These are phyloP conservation scores for Albifimbria verrucaria DNA, from an alignment of 2,329 filamentous ascomycete species.

Conservation along the genomic window DNA sequence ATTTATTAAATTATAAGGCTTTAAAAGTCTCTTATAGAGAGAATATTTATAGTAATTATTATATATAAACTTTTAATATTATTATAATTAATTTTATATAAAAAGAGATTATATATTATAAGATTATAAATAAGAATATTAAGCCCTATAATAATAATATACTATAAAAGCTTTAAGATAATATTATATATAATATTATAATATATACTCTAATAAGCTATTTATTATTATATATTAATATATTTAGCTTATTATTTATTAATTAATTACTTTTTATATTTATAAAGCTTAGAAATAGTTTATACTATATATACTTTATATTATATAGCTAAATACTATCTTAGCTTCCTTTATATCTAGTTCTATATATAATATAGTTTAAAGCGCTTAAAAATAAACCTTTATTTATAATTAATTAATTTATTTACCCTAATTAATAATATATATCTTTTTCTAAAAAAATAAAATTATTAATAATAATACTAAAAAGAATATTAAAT, in stretches of 20 bases:
- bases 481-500: background rate
- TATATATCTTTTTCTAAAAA: background rate
- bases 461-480: background rate
- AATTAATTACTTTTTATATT: background rate
- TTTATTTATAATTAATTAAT: background rate
- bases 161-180: background rate
- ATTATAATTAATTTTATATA: slow-evolving; percentile 1
- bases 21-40: background rate
- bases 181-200: background rate
- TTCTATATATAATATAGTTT: background rate
- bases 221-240: background rate
- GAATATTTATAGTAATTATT: background rate
- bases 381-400: background rate
- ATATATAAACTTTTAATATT: background rate
- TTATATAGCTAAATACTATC: slow-evolving; percentile 1
- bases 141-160: background rate
- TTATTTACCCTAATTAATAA: background rate
- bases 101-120: background rate
- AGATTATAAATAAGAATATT: background rate
- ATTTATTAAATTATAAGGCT: background rate
- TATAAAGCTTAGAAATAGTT: background rate
- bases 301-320: background rate
- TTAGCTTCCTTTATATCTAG: background rate
- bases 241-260: background rate
- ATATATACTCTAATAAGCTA: background rate